phyloP scores from a whole-genome alignment of 805 yeast genomes.

The Jamesozyma hellenica region DNA sequence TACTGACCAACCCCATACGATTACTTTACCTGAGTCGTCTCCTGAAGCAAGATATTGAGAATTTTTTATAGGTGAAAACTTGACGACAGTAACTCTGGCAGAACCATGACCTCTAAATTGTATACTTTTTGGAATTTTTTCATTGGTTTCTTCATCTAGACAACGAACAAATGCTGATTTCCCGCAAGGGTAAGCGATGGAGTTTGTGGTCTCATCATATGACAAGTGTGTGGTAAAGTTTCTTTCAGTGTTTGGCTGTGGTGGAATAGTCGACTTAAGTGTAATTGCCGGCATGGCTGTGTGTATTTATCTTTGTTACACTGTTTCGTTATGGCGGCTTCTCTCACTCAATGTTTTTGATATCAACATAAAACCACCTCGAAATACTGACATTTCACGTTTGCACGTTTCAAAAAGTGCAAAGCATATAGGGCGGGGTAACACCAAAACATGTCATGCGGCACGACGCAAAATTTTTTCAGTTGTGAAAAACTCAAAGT shows the following conservation, averaged over 20 bases:
- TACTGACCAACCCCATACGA: slow-evolving; percentile 64
- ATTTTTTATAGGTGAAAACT: slow-evolving; percentile 60
- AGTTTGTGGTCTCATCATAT: slow-evolving; percentile 56
- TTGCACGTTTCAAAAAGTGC: too few relatives aligned
- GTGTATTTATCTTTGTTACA: too few relatives aligned
- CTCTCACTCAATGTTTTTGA: too few relatives aligned
- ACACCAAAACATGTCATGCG: too few relatives aligned
- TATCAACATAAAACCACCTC: too few relatives aligned
- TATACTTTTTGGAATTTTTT: slow-evolving; percentile 11
- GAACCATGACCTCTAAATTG: slow-evolving; percentile 66
- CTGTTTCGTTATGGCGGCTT: too few relatives aligned
- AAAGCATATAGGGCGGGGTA: too few relatives aligned
- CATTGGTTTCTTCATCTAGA: slow-evolving; percentile 41
- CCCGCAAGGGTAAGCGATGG: slow-evolving; percentile 75
- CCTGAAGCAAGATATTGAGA: slow-evolving; percentile 89
- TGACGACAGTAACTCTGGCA: slow-evolving; percentile 67
- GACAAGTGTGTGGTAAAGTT: slow-evolving; percentile 55
- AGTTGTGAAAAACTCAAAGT: too few relatives aligned
- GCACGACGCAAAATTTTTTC: too few relatives aligned
- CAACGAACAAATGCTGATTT: slow-evolving; percentile 68
- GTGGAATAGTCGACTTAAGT: slow-evolving; percentile 42
- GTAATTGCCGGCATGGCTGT: slow-evolving; percentile 14
- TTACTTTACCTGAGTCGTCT: slow-evolving; percentile 80
- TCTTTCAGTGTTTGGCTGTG: slow-evolving; percentile 77
- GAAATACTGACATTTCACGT: too few relatives aligned